These are phyloP conservation scores for Stereum hirsutum DNA, from an alignment of 1,284 basidiomycete genomes.

Conservation along the genomic window DNA sequence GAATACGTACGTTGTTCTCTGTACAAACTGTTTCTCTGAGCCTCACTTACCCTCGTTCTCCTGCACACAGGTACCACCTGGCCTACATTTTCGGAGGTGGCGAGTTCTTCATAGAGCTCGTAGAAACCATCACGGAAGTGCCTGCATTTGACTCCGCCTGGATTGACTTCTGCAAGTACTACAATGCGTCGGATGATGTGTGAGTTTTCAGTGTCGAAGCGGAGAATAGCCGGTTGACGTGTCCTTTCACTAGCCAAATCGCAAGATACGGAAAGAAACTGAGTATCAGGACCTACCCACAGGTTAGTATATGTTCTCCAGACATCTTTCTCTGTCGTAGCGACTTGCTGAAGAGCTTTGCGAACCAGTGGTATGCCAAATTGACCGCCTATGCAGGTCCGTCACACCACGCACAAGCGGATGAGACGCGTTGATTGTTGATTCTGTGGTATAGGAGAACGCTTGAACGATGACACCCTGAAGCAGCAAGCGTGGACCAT, in stretches of 20 bases:
- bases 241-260: neutral
- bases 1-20: conserved; percentile 21
- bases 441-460: conserved; percentile 13
- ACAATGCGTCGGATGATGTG: conserved; percentile 28
- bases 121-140: conserved; percentile 27
- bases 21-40: neutral
- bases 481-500: conserved; percentile 30
- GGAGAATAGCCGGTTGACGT: conserved; percentile 25
- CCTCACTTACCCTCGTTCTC: neutral
- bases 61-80: conserved; percentile 23
- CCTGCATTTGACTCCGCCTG: conserved; percentile 31
- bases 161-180: conserved; percentile 31
- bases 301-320: too few species aligned
- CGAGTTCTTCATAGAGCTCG: conserved; percentile 33
- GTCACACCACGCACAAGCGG: too few species aligned
- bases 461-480: conserved; percentile 23
- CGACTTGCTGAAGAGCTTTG: too few species aligned
- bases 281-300: neutral
- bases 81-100: conserved; percentile 34
- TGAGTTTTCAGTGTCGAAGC: too few species aligned
- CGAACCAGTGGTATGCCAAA: conserved; percentile 34
- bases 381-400: conserved; percentile 33
- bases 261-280: neutral
- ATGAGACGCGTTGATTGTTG: too few species aligned
- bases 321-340: too few species aligned